A percentile compares a stretch with the other conserved stretches of the same genome.
These are phyloP conservation scores for Eimeria mitis DNA, from an alignment of 169 alveolate genomes.

Conservation along the genomic window DNA sequence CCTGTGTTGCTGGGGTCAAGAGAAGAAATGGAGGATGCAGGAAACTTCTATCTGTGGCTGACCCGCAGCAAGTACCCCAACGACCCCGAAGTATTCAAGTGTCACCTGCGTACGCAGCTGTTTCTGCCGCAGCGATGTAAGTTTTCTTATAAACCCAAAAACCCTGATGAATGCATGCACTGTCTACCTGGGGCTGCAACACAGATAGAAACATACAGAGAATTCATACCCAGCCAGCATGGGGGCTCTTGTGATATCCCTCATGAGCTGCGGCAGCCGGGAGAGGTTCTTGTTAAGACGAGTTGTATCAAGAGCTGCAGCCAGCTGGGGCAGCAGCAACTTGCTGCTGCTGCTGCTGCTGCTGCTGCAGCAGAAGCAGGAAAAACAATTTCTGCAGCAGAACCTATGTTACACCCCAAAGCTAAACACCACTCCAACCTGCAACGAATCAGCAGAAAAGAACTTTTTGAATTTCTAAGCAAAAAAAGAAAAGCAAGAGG, in stretches of 20 bases:
- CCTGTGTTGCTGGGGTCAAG: constrained; percentile 35
- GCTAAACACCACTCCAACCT: not conserved
- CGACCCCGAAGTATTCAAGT: constrained; percentile 77
- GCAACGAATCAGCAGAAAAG: not conserved
- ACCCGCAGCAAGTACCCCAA: constrained; percentile 55
- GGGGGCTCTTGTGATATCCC: constrained; percentile 74
- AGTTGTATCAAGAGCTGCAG: constrained; percentile 69
- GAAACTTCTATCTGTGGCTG: constrained; percentile 73
- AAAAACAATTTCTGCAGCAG: not conserved
- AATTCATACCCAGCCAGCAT: constrained; percentile 25
- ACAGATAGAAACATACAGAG: constrained; percentile 21
- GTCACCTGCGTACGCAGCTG: constrained; percentile 68
- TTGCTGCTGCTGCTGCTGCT: not conserved
- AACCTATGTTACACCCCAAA: not conserved
- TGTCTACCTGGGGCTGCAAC: not conserved
- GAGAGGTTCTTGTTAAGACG: constrained; percentile 11
- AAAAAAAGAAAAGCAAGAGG: not conserved
- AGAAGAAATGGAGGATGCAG: constrained; percentile 57
- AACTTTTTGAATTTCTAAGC: not conserved
- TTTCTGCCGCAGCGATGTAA: constrained; percentile 35
- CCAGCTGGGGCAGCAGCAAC: constrained; percentile 31
- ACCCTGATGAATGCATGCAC: constrained; percentile 76
- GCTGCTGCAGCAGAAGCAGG: not conserved
- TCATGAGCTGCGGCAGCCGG: not conserved
- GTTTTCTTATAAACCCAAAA: constrained; percentile 8